Percentiles rank a stretch among this genome's conserved stretches.
Conservation (phyloP, 352 stramenopile species). For the Saprolegnia parasitica region DNA sequence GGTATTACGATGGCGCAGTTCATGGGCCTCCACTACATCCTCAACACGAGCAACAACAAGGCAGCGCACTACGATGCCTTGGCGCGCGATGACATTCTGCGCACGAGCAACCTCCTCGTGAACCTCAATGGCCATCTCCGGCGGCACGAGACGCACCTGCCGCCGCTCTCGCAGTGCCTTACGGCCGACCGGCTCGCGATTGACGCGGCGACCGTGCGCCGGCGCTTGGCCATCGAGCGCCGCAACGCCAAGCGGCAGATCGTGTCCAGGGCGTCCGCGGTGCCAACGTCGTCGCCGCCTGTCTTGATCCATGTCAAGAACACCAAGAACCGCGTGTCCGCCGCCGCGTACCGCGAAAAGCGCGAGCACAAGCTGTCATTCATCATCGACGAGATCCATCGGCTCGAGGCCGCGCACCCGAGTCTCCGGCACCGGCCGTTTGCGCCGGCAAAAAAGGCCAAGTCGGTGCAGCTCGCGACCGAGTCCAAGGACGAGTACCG, state of each 20-base stretch:
- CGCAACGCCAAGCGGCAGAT: slow-evolving; percentile 22
- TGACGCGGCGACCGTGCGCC: slow-evolving; percentile 10
- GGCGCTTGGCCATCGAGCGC: slow-evolving; percentile 21
- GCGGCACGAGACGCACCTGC: not conserved
- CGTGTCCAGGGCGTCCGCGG: not conserved
- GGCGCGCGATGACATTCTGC: not conserved
- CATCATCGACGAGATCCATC: slow-evolving; percentile 17
- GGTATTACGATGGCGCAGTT: not conserved
- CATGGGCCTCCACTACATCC: not conserved
- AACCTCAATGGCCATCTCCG: not conserved
- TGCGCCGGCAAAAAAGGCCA: slow-evolving; percentile 7
- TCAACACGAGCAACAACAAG: not conserved
- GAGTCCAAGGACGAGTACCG: slow-evolving; percentile 27
- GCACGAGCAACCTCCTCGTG: not conserved
- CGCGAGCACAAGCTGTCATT: slow-evolving; percentile 16
- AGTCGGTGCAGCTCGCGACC: not conserved
- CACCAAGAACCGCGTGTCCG: slow-evolving; percentile 22
- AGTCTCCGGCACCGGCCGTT: not conserved
- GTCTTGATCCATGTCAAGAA: slow-evolving; percentile 17
- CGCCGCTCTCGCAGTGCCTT: not conserved
- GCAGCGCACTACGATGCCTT: not conserved
- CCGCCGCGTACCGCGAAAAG: slow-evolving; percentile 21
- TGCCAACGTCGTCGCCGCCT: not conserved
- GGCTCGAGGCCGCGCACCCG: slow-evolving; percentile 13
- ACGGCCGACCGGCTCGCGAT: not conserved